Evolutionary conservation across 208 protist species (phyloP), one percentile per base, ranked within the genome.

Genomic region (Crithidia acanthocephali): DNA sequence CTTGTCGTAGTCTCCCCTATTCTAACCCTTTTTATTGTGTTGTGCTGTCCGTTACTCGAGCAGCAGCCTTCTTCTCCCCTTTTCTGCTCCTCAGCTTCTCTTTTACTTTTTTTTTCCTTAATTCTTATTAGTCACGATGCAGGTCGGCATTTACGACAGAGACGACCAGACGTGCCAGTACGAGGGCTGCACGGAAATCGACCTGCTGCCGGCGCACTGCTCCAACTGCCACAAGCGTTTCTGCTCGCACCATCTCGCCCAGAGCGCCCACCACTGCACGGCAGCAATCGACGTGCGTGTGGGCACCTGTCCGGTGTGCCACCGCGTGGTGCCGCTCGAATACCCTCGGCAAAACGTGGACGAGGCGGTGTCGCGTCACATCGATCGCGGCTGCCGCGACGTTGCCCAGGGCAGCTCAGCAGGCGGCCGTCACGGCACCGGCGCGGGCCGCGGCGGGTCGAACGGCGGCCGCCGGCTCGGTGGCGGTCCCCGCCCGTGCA

Each of bases 81-180:
- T 42, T 42, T 42, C 37, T 42, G 37, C 37, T 42, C n/a, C n/a
- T n/a, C n/a, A n/a, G n/a, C 45, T 7, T 51, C 45, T 25, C 50
- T 55, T 32, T 32, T 16, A 55, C 25, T 32, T 32, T n/a, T 15
- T 48, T 48, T n/a, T 30, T 13, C 25, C 28, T 11, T 53, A 44
- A 35, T 66, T 56, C n/a, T 33, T 40, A 60, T 15, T n/a, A 2
- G 18, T 25, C 64, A 73, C 20, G 33, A 97, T 97, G 92, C 90
- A 97, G 64, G 88, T 97, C 25, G 92, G 90, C 20, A 51, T 94
- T 27, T 76, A 86, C 61, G 93, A 97, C 63, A 84, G 84, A 53
- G 85, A 94, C 51, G 71, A 72, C 16, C 81, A 89, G 28, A 65
- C 87, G 48, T 97, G 93, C 65, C 79, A 82, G 56, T 81, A 86